Evolutionary conservation across 768 basidiomycete genomes (phyloP).

Genomic region (Rhizopogon vulgaris): DNA sequence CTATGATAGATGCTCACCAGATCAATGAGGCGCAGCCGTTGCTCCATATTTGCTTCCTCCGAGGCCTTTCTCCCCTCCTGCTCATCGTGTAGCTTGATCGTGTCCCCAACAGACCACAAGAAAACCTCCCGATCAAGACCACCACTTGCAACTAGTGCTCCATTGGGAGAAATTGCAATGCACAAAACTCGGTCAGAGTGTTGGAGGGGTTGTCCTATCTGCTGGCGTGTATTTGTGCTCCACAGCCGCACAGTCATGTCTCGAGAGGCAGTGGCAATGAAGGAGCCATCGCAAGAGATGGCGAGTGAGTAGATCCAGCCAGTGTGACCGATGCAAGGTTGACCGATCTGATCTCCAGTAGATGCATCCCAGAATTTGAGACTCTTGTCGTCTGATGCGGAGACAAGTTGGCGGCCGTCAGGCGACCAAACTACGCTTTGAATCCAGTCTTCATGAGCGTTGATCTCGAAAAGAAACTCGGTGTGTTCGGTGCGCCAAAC

Average conservation of each 20-base stretch:
- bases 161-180: background rate
- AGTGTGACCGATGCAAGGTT: conserved; percentile 12
- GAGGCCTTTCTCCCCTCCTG: no score
- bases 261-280: conserved; percentile 17
- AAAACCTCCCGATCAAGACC: background rate
- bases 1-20: no score
- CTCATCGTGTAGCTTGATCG: no score
- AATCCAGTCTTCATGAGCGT: conserved; percentile 8
- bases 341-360: conserved; percentile 23
- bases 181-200: background rate
- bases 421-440: conserved; percentile 25
- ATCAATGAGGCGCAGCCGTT: no score
- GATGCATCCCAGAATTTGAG: conserved; percentile 24
- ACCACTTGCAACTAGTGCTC: background rate
- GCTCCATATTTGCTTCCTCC: no score
- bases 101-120: no score
- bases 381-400: conserved; percentile 22
- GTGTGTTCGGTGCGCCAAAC: conserved; percentile 1
- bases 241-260: conserved; percentile 21
- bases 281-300: conserved; percentile 13
- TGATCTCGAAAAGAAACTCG: no score
- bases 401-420: conserved; percentile 21
- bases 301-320: conserved; percentile 5
- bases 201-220: no score
- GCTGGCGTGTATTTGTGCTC: background rate